phyloP scores from a whole-genome alignment of 2,329 filamentous ascomycete genomes.

The Leptoxyphium fumago region DNA sequence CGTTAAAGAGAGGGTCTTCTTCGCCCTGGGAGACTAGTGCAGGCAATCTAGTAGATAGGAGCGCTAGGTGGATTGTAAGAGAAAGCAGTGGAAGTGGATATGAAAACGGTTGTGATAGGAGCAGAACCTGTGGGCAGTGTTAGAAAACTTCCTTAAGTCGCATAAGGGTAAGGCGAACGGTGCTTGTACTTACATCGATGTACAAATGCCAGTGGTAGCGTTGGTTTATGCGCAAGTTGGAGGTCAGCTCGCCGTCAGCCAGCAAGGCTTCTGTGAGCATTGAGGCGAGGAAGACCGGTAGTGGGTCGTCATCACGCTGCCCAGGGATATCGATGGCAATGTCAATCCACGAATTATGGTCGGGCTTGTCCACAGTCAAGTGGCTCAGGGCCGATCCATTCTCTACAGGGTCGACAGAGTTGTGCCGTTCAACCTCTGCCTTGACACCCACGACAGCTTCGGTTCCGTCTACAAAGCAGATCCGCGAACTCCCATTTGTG shows the following conservation, averaged over 20 bases:
- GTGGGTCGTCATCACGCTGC: slow-evolving; percentile 75
- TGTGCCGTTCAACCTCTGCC: slow-evolving; percentile 60
- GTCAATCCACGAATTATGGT: slow-evolving; percentile 61
- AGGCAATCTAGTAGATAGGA: slow-evolving; percentile 74
- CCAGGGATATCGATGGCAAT: slow-evolving; percentile 85
- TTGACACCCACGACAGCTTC: slow-evolving; percentile 95
- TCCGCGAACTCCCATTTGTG: slow-evolving; percentile 81
- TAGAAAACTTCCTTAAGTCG: neutral
- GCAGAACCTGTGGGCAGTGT: slow-evolving; percentile 51
- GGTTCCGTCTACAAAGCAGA: slow-evolving; percentile 88
- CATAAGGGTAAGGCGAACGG: neutral
- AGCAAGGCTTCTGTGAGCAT: slow-evolving; percentile 83
- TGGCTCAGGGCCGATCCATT: slow-evolving; percentile 11
- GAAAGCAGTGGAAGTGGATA: slow-evolving; percentile 89
- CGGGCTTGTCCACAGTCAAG: slow-evolving; percentile 9
- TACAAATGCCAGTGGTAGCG: slow-evolving; percentile 95
- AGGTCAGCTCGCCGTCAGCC: slow-evolving; percentile 50
- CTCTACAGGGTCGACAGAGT: slow-evolving; percentile 20
- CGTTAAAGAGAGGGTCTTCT: slow-evolving; percentile 94
- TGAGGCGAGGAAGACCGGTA: slow-evolving; percentile 71
- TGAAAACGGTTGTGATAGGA: slow-evolving; percentile 83
- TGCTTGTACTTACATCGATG: slow-evolving; percentile 56
- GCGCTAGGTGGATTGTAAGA: slow-evolving; percentile 81
- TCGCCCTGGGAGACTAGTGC: slow-evolving; percentile 75
- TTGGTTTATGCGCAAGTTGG: slow-evolving; percentile 69